Base-by-base conservation (phyloP, 1,284 basidiomycete species). In the Cystobasidium sp. region DNA sequence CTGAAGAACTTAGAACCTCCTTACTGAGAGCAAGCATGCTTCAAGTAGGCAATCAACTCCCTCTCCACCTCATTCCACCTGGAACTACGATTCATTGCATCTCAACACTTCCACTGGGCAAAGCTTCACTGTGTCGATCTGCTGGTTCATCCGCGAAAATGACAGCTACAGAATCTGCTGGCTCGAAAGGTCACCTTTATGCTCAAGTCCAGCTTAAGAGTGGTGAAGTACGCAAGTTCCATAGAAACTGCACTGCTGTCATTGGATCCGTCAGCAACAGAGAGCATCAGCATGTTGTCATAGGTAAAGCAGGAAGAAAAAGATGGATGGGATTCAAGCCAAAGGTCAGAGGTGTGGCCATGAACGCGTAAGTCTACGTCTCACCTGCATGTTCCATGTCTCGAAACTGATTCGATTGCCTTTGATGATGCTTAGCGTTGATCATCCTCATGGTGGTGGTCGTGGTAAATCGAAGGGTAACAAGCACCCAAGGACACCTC, bases 401-500 rank as follows among this genome's bases (percentile, higher is more conserved):
- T 10, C 10, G 16, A n/a, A 20, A 18, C 47, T 64, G 51, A 58
- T 14, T 31, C 24, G 51, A 44, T 39, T 12, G 44, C 31, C 24
- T 53, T 62, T 68, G 10, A 31, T 43, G 8, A 16, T 22, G 5
- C 16, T 8, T 51, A 74, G 72, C 53, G 58, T 63, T 52, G 72
- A 76, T 63, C 75, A 76, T 49, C 75, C 76, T 12, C 76, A 75
- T 61, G 74, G 74, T 46, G 74, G 96, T 86, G 95, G 96, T 82
- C 91, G 96, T 84, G 96, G 96, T 81, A 97, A 97, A 84, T 93
- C 91, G 75, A 98, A 98, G 87, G 93, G 92, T 77, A 91, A 96
- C 88, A 93, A 93, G 82, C 90, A 94, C 82, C 93, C 94, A 5
- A 88, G 91, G 22, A 93, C 93, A 31, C 89, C 92, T 71, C 95